Evolutionary conservation across 2,329 filamentous ascomycete species (phyloP).

Genomic region (Pseudogymnoascus sp.): DNA sequence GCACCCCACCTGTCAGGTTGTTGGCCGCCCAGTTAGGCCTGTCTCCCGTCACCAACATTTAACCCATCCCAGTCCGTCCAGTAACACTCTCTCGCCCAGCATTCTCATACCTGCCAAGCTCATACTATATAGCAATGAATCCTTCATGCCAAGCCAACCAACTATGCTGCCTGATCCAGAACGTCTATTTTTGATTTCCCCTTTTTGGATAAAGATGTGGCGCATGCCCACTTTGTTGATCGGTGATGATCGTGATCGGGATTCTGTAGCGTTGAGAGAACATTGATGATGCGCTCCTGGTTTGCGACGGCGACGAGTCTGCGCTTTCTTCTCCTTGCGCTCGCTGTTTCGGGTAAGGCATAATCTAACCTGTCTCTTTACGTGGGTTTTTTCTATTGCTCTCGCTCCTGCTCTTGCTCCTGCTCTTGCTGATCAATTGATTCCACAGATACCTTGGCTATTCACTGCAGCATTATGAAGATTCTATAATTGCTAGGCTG

Average conservation of each 20-base stretch:
- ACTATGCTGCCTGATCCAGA: not conserved
- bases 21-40: not conserved
- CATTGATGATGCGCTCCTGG: not conserved
- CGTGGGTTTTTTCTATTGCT: not conserved
- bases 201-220: not conserved
- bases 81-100: not conserved
- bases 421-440: not conserved
- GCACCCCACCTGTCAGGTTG: not conserved
- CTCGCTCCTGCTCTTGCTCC: too few species aligned
- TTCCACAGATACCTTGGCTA: not conserved
- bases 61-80: not conserved
- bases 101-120: not conserved
- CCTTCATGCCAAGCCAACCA: not conserved
- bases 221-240: not conserved
- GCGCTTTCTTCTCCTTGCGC: not conserved
- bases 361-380: not conserved
- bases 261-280: not conserved
- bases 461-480: not conserved
- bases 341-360: not conserved
- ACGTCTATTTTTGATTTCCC: not conserved
- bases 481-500: not conserved
- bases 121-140: not conserved
- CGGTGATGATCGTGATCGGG: not conserved
- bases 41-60: not conserved
- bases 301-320: not conserved